Evolutionary conservation across 805 yeast genomes (phyloP), one percentile per base, ranked within the genome.

Genomic region (Monosporozyma solicola): DNA sequence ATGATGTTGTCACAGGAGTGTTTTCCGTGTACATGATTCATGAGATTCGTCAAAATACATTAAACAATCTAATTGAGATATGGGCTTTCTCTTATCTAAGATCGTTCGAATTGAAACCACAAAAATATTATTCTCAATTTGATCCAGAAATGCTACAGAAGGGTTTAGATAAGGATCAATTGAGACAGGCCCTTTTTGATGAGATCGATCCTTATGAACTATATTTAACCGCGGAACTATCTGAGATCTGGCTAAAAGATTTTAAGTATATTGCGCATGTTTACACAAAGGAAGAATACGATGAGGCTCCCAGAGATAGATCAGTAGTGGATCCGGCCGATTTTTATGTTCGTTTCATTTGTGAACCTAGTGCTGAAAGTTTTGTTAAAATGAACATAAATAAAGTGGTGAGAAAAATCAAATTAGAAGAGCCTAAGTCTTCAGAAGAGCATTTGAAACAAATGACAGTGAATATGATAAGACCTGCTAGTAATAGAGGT

Each of bases 21-120:
- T 75, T 71, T 46, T 59, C 67, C 10, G 68, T 80, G 2, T 83
- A 75, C 6, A 57, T 82, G 37, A 70, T 84, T 15, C 74, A 74
- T 49, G 83, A 80, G 45, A 78, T 82, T 13, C 58, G 68, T 20
- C 72, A 77, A 52, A 85, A 84, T 3, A 76, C 75, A 4, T 72
- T 61, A 41, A 65, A 75, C 39, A 71, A 71, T 49, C 74, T 72
- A 50, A 67, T 83, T 2, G 82, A 76, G 15, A 57, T 83, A 1
- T 66, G 69, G 54, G 83, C 76, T 1, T 57, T 77, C 32, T 75
- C 78, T 64, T 80, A 82, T 55, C 61, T 75, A n/a, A 62, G 76
- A 51, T 61, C 66, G 47, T 44, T 62, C 4, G 83, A 80, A 41
- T 65, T 79, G 7, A 67, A 70, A 32, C 55, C 61, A 2, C 52